phyloP scores from a whole-genome alignment of 305 asterid species.

The Fraxinus paxiana region DNA sequence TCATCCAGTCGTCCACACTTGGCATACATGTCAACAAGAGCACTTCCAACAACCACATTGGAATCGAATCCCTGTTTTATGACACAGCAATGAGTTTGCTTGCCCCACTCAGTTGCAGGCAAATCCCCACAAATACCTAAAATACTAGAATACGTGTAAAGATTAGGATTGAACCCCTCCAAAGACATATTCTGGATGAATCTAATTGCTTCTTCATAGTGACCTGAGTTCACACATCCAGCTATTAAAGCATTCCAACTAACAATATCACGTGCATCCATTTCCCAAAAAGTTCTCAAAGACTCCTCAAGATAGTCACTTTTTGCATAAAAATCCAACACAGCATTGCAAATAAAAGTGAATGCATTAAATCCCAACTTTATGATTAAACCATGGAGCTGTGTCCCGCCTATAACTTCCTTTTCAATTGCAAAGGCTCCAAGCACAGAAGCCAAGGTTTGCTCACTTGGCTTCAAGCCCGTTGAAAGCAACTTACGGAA shows the following conservation, averaged over 20 bases:
- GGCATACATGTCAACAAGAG: slow-evolving; percentile 72
- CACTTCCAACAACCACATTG: slow-evolving; percentile 68
- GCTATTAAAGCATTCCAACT: slow-evolving; percentile 69
- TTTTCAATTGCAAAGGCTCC: slow-evolving; percentile 58
- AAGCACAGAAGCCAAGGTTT: slow-evolving; percentile 56
- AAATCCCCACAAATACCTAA: slow-evolving; percentile 66
- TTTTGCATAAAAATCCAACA: slow-evolving; percentile 63
- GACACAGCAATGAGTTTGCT: slow-evolving; percentile 56
- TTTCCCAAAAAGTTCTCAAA: slow-evolving; percentile 38
- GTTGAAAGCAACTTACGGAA: slow-evolving; percentile 44
- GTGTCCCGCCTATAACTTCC: slow-evolving; percentile 45
- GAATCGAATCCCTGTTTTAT: slow-evolving; percentile 59
- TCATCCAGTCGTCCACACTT: slow-evolving; percentile 58
- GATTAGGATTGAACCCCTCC: slow-evolving; percentile 47
- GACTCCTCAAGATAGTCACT: slow-evolving; percentile 40
- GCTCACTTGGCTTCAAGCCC: slow-evolving; percentile 57
- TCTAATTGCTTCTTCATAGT: slow-evolving; percentile 37
- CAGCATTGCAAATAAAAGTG: slow-evolving; percentile 54
- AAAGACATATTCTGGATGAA: slow-evolving; percentile 39
- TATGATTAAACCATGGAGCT: slow-evolving; percentile 48
- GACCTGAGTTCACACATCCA: slow-evolving; percentile 40
- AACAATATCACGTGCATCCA: slow-evolving; percentile 51
- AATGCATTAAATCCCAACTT: slow-evolving; percentile 53
- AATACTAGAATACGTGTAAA: slow-evolving; percentile 64
- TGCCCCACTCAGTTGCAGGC: slow-evolving; percentile 77